Evolutionary conservation across 2,329 filamentous ascomycete species (phyloP).

Genomic region (Monosporascus ibericus): DNA sequence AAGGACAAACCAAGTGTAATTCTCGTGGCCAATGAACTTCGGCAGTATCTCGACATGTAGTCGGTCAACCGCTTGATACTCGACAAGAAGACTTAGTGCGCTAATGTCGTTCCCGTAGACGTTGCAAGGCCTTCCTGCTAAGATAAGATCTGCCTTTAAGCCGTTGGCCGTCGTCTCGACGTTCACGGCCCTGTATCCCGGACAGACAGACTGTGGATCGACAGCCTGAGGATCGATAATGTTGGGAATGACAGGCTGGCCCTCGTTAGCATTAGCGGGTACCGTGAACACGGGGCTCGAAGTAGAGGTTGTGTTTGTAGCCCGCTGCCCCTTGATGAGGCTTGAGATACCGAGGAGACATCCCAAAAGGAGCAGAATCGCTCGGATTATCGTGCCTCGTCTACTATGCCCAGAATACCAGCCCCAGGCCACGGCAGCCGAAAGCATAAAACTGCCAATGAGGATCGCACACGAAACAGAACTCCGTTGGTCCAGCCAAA

Average conservation of each 20-base stretch:
- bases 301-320: neutral
- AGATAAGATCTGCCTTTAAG: constrained; percentile 61
- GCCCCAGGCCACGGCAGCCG: neutral
- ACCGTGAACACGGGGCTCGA: constrained; percentile 1
- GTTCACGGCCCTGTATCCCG: constrained; percentile 62
- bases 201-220: constrained; percentile 58
- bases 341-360: constrained; percentile 3
- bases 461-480: neutral
- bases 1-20: constrained; percentile 61
- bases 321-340: constrained; percentile 1
- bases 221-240: constrained; percentile 57
- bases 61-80: constrained; percentile 59
- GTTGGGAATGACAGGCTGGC: constrained; percentile 51
- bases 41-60: constrained; percentile 67
- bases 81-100: constrained; percentile 59
- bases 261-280: constrained; percentile 30
- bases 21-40: constrained; percentile 52
- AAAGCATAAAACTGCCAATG: neutral
- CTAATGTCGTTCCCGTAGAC: constrained; percentile 72
- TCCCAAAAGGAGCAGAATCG: constrained; percentile 5
- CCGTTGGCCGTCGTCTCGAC: constrained; percentile 45
- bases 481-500: neutral
- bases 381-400: neutral
- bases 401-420: neutral
- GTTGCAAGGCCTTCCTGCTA: constrained; percentile 68